Base-by-base conservation (phyloP, 140 eudicot genomes). In the Oenanthe javanica region DNA sequence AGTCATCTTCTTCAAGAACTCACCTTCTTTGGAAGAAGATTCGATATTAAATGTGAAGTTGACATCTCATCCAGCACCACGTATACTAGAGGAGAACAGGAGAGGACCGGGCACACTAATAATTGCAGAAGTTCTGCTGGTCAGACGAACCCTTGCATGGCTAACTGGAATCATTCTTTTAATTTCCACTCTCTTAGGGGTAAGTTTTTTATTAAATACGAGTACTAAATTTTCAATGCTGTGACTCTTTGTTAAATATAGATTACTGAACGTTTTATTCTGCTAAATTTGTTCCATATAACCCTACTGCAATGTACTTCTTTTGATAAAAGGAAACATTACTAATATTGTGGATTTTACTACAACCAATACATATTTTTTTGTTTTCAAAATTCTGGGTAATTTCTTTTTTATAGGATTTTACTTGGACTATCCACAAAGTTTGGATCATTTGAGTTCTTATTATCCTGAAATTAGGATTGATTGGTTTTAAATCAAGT, bases 1-100 rank as follows among this genome's bases (percentile, higher is more conserved):
- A 74, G 90, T 88, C 69, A 84, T 95, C 51, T 15, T 88, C 69
- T 84, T 82, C 46, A 85, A 77, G 40, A 85, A 55, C 10, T 47
- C 87, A 42, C 82, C 82, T 70, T 66, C 85, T 50, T 61, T 86
- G 79, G 86, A 83, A 55, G 80, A 85, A 1, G 87, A 87, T 66
- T 64, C 78, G 18, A 31, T 89, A 83, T 80, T 92, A 66, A 82
- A 84, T 59, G 81, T 95, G 57, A 86, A 82, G 74, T 72, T 78
- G 71, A 84, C 86, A 79, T 80, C 86, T 61, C 85, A 84, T 46
- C 80, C 94, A 47, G 78, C 88, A 54, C 73, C 93, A 45, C 94
- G 97, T 23, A 86, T 72, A 74, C 84, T 90, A 86, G 92, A 84
- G 86, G 89, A 90, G 78, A 82, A 85, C 45, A 64, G 16, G 6